phyloP scores from a whole-genome alignment of 2,329 filamentous ascomycete species.

The Cladosporium sp. region DNA sequence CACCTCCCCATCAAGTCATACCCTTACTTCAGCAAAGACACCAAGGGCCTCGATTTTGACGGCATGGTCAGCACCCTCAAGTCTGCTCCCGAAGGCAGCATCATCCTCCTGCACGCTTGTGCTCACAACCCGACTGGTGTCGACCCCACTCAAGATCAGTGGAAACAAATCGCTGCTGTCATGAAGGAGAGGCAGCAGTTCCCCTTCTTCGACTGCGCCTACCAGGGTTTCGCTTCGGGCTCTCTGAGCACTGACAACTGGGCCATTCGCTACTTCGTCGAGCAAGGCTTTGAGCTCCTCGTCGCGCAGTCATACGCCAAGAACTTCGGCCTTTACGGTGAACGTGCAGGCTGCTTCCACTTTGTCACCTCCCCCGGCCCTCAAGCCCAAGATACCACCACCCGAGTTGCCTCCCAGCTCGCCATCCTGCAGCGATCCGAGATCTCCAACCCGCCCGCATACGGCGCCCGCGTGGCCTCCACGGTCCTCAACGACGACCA shows the following conservation, averaged over 20 bases:
- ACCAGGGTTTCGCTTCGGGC: slow-evolving; percentile 96
- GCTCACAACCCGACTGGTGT: slow-evolving; percentile 98
- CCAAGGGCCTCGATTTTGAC: slow-evolving; percentile 86
- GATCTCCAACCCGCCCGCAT: slow-evolving; percentile 94
- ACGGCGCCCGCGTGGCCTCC: slow-evolving; percentile 85
- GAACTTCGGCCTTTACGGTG: slow-evolving; percentile 80
- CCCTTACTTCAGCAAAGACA: slow-evolving; percentile 88
- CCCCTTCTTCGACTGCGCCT: slow-evolving; percentile 97
- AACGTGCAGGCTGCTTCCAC: slow-evolving; percentile 95
- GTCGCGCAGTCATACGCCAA: slow-evolving; percentile 53
- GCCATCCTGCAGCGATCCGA: slow-evolving; percentile 94
- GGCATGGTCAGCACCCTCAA: slow-evolving; percentile 74
- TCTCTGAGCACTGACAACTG: slow-evolving; percentile 79
- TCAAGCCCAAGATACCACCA: slow-evolving; percentile 58
- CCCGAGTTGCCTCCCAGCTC: slow-evolving; percentile 77
- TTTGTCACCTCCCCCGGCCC: slow-evolving; percentile 71
- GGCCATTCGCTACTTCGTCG: slow-evolving; percentile 91
- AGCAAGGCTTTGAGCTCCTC: slow-evolving; percentile 73
- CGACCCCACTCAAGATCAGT: slow-evolving; percentile 89
- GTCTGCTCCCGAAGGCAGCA: slow-evolving; percentile 69
- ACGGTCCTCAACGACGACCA: slow-evolving; percentile 75
- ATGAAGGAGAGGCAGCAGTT: slow-evolving; percentile 79
- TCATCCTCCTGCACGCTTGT: slow-evolving; percentile 91
- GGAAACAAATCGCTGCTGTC: slow-evolving; percentile 79
- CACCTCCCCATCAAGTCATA: slow-evolving; percentile 73